phyloP scores from a whole-genome alignment of 257 asterid species.

The Nicotiana sylvestris region DNA sequence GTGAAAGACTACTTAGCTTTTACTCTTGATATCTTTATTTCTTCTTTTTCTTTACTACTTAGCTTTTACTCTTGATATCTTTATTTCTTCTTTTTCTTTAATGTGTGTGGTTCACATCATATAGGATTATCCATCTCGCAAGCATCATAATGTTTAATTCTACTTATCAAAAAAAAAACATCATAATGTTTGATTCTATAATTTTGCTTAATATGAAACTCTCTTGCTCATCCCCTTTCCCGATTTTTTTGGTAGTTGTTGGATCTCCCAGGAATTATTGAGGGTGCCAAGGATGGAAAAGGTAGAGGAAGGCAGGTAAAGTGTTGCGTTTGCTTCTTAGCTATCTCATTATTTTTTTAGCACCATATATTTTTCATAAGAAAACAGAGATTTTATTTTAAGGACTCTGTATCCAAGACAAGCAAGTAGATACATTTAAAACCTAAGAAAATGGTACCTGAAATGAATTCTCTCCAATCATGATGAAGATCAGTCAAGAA shows the following conservation, averaged over 20 bases:
- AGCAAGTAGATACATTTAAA: background rate
- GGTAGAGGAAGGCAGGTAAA: slow-evolving; percentile 99
- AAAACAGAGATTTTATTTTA: background rate
- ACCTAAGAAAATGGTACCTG: background rate
- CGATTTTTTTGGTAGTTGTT: slow-evolving; percentile 51
- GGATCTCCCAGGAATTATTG: slow-evolving; percentile 99
- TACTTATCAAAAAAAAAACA: no score
- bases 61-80: background rate
- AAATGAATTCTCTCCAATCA: background rate
- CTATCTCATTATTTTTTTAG: background rate
- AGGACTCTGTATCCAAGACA: background rate
- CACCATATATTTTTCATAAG: background rate
- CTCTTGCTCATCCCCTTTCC: slow-evolving; percentile 6
- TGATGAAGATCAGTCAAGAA: background rate
- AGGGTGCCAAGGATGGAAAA: slow-evolving; percentile 99
- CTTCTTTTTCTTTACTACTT: background rate
- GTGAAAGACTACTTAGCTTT: background rate
- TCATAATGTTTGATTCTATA: background rate
- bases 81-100: background rate
- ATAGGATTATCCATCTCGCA: background rate
- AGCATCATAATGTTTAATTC: background rate
- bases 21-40: background rate
- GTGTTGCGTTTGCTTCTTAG: background rate
- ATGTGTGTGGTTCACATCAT: background rate
- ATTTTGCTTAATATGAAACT: background rate